These are phyloP conservation scores for Psilocybe cubensis DNA, from an alignment of 768 basidiomycete species.

Conservation along the genomic window DNA sequence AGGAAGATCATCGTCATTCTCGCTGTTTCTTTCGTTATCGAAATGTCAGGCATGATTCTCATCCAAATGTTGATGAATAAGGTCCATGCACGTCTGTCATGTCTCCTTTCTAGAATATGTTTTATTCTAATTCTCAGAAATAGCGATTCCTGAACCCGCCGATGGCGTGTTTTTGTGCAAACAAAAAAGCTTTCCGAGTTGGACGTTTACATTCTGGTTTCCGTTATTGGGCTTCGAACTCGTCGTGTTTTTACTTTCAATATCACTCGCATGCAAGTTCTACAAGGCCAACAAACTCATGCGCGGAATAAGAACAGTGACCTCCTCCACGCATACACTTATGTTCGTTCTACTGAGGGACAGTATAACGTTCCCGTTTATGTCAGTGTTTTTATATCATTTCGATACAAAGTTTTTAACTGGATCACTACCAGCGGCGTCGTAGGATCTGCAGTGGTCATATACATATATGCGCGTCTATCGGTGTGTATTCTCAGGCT, in stretches of 20 bases:
- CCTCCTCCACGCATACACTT: neutral
- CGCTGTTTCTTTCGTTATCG: neutral
- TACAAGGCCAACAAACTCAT: neutral
- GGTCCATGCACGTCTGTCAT: neutral
- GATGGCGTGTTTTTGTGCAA: constrained; percentile 8
- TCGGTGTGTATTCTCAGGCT: neutral
- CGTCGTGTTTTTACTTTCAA: constrained; percentile 1
- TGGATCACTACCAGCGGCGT: neutral
- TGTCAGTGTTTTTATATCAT: constrained; percentile 3
- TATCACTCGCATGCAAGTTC: constrained; percentile 4
- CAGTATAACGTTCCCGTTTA: constrained; percentile 11
- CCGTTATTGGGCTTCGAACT: constrained; percentile 7
- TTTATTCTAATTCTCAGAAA: neutral
- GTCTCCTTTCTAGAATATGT: neutral
- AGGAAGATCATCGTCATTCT: constrained; percentile 6
- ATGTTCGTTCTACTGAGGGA: constrained; percentile 13
- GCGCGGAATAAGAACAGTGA: neutral
- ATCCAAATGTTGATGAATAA: constrained; percentile 5
- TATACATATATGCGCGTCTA: constrained; percentile 1
- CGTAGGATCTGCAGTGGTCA: neutral
- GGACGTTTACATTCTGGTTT: constrained; percentile 7
- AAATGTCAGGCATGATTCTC: neutral
- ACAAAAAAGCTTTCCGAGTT: constrained; percentile 4
- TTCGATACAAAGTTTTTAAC: no score
- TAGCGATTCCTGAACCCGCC: constrained; percentile 9